These are phyloP conservation scores for Pichia sp. DNA, from an alignment of 1,139 yeast genomes.

Conservation along the genomic window DNA sequence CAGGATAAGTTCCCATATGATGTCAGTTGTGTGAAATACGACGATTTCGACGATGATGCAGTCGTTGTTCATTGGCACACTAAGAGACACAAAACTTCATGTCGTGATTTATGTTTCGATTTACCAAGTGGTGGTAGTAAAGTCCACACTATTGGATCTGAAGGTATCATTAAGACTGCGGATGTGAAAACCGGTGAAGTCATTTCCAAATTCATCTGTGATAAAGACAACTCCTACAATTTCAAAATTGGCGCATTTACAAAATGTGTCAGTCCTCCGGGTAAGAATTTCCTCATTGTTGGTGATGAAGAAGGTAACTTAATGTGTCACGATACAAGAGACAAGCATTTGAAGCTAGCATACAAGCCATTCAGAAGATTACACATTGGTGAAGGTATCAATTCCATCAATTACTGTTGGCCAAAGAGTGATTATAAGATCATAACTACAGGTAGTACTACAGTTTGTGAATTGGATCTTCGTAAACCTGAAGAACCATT, in stretches of 20 bases:
- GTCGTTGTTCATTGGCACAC: conserved; percentile 68
- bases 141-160: conserved; percentile 72
- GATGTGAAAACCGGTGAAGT: conserved; percentile 75
- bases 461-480: conserved; percentile 75
- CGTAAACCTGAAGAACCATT: conserved; percentile 51
- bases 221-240: conserved; percentile 19
- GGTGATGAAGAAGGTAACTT: conserved; percentile 83
- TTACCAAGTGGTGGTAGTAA: conserved; percentile 51
- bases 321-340: conserved; percentile 56
- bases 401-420: conserved; percentile 66
- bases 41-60: conserved; percentile 33
- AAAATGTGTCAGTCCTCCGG: conserved; percentile 58
- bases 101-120: conserved; percentile 72
- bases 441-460: conserved; percentile 80
- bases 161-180: conserved; percentile 76
- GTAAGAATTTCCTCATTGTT: conserved; percentile 62
- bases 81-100: conserved; percentile 86
- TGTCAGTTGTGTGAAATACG: conserved; percentile 16
- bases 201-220: conserved; percentile 42
- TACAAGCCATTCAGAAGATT: conserved; percentile 45
- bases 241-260: conserved; percentile 45
- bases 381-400: conserved; percentile 64
- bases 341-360: conserved; percentile 34
- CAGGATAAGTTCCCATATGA: conserved; percentile 20
- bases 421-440: conserved; percentile 78